These are phyloP conservation scores for Coemansia umbellata DNA, from an alignment of 192 early-diverging fungal species.

Conservation along the genomic window DNA sequence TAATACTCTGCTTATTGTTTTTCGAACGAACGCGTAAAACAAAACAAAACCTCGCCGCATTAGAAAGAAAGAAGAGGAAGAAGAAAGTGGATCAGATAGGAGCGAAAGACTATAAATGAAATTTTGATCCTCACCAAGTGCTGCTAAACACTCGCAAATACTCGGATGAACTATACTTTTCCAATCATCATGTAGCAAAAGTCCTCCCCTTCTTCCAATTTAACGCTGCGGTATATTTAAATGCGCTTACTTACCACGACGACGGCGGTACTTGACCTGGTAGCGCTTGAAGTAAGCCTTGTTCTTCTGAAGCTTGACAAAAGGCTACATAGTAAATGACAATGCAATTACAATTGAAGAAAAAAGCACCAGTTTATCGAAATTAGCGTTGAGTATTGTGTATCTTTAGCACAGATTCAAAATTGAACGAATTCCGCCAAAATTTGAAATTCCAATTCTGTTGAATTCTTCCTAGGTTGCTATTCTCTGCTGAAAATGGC, in stretches of 20 bases:
- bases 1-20: neutral
- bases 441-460: neutral
- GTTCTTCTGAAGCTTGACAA: constrained; percentile 89
- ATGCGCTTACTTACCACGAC: constrained; percentile 74
- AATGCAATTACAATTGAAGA: too few species aligned
- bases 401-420: too few species aligned
- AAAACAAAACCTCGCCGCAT: neutral
- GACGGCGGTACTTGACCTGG: constrained; percentile 99
- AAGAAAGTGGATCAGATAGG: constrained; percentile 67
- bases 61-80: neutral
- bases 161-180: constrained; percentile 79
- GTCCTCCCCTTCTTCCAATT: neutral
- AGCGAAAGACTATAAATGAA: constrained; percentile 70
- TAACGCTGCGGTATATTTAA: neutral
- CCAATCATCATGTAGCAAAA: constrained; percentile 58
- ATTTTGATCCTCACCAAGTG: constrained; percentile 52
- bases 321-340: constrained; percentile 54
- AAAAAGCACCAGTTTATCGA: neutral
- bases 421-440: neutral
- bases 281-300: constrained; percentile 99
- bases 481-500: too few species aligned
- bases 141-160: constrained; percentile 27
- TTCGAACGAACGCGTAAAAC: too few species aligned
- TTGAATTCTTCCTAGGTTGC: neutral
- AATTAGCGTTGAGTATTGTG: too few species aligned